phyloP scores from a whole-genome alignment of 148 eudicot species.

The Camellia sinensis region DNA sequence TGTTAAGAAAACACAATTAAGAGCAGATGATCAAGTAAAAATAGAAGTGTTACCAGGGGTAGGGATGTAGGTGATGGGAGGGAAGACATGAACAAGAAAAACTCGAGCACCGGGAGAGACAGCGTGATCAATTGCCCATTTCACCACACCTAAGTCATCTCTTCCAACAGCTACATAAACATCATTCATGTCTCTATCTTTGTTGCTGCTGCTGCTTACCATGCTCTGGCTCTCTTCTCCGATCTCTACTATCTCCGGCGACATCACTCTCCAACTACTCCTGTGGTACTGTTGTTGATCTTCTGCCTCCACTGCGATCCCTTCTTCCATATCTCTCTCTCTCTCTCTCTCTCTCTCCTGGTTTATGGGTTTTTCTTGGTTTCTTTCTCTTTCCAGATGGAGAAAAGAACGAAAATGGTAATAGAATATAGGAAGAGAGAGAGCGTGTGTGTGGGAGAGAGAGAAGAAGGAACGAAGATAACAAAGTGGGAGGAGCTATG shows the following conservation, averaged over 20 bases:
- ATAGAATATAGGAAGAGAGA: not conserved
- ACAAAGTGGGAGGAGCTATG: conserved; percentile 4
- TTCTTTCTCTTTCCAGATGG: not conserved
- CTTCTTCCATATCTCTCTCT: conserved; percentile 17
- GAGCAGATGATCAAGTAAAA: not conserved
- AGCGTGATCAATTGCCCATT: conserved; percentile 59
- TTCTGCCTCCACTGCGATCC: not conserved
- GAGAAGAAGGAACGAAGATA: not conserved
- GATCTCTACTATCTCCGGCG: conserved; percentile 55
- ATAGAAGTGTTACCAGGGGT: conserved; percentile 44
- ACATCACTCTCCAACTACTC: conserved; percentile 11
- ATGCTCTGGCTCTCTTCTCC: conserved; percentile 26
- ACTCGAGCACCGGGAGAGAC: conserved; percentile 42
- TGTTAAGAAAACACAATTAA: not conserved
- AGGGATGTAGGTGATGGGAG: conserved; percentile 43
- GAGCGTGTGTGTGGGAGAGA: too few relatives aligned
- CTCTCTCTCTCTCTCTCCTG: conserved; percentile 5
- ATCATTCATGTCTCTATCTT: conserved; percentile 25
- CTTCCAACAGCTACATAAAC: conserved; percentile 65
- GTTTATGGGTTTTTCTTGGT: too few relatives aligned
- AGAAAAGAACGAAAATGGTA: too few relatives aligned
- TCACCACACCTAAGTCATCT: conserved; percentile 51
- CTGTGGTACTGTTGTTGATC: not conserved
- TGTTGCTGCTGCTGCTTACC: conserved; percentile 12
- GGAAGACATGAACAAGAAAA: conserved; percentile 56